Conservation (phyloP, 179 eudicot species). For the Spergularia azorica region DNA sequence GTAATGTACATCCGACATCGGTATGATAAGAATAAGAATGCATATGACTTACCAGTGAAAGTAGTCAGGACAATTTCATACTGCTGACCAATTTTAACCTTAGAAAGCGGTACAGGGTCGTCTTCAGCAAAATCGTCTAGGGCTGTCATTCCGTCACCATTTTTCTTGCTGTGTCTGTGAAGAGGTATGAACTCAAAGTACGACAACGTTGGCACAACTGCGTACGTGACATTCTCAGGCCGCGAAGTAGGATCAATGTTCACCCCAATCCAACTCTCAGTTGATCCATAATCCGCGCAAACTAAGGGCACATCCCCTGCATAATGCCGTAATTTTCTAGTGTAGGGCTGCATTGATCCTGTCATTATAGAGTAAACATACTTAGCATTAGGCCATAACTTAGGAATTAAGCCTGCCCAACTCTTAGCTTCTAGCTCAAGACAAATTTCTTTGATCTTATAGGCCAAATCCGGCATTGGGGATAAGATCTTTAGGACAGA, state of each 20-base stretch:
- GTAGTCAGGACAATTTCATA: conserved; percentile 77
- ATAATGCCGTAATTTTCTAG: conserved; percentile 58
- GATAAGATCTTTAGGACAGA: conserved; percentile 39
- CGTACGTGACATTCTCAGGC: conserved; percentile 57
- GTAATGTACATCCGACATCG: too few species aligned
- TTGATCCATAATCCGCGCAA: conserved; percentile 76
- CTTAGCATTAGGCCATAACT: conserved; percentile 60
- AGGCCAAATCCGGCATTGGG: conserved; percentile 48
- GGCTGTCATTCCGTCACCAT: background rate
- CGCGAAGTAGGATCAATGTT: conserved; percentile 56
- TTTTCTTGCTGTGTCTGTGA: conserved; percentile 12
- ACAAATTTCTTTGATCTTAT: conserved; percentile 32
- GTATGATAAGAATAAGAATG: background rate
- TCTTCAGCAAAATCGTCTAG: conserved; percentile 59
- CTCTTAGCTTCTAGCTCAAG: conserved; percentile 31
- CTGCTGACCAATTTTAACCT: conserved; percentile 61
- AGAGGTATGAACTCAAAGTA: conserved; percentile 82
- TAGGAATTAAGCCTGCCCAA: conserved; percentile 52
- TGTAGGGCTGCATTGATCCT: conserved; percentile 73
- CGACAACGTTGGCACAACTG: conserved; percentile 62
- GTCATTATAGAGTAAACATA: conserved; percentile 75
- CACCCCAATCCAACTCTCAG: conserved; percentile 84
- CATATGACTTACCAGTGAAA: conserved; percentile 53
- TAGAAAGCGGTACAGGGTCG: conserved; percentile 55
- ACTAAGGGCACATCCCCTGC: conserved; percentile 57